Percentiles rank a stretch among this genome's conserved stretches.
These are phyloP conservation scores for Tetracentron sinense DNA, from an alignment of 164 flowering plant species.

Conservation along the genomic window DNA sequence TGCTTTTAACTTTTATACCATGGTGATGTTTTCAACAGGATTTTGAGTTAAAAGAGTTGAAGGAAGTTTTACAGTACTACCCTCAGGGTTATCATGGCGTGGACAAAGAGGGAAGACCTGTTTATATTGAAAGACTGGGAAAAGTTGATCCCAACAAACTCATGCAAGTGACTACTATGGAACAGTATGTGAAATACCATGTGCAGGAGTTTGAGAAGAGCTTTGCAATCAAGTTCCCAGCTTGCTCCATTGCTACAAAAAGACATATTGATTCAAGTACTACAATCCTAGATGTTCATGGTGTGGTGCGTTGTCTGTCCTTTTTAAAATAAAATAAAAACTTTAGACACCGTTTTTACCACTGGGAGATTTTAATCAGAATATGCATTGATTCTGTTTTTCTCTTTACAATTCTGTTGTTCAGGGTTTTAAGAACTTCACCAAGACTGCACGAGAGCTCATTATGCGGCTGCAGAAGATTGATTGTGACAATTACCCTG, in stretches of 20 bases:
- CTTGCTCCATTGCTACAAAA: conserved; percentile 79
- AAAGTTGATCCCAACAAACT: conserved; percentile 61
- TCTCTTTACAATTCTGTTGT: conserved; percentile 1
- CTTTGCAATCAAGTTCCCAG: conserved; percentile 65
- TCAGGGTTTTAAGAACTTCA: conserved; percentile 65
- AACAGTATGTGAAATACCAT: conserved; percentile 68
- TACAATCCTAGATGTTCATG: conserved; percentile 78
- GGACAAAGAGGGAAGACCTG: conserved; percentile 77
- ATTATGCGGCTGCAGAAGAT: conserved; percentile 74
- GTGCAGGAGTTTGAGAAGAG: conserved; percentile 74
- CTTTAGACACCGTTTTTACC: no score
- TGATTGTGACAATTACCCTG: conserved; percentile 91
- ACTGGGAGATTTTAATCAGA: no score
- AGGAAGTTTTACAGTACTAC: conserved; percentile 59
- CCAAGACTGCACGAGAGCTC: conserved; percentile 73
- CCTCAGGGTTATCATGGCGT: conserved; percentile 85
- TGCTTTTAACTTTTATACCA: neutral
- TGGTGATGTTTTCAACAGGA: conserved; percentile 38
- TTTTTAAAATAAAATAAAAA: no score
- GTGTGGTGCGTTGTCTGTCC: conserved; percentile 47
- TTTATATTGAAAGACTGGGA: conserved; percentile 71
- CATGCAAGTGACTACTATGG: conserved; percentile 69
- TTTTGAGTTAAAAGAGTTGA: conserved; percentile 58
- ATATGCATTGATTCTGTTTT: neutral
- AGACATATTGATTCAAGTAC: conserved; percentile 65